phyloP scores from a whole-genome alignment of 208 protist species.

The Lotmaria passim region DNA sequence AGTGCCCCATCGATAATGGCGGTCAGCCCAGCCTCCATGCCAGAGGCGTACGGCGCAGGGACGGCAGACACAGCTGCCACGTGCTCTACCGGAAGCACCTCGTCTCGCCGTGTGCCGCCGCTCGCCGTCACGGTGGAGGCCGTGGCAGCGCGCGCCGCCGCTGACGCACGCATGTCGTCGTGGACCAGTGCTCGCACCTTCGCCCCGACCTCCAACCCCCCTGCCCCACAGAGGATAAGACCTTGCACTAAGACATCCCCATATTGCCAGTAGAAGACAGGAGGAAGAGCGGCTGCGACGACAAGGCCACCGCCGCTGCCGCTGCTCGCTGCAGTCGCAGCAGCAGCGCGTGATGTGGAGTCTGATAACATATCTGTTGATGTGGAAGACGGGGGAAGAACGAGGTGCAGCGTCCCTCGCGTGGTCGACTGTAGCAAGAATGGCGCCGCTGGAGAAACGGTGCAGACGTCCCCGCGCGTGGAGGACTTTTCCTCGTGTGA shows the following conservation, averaged over 20 bases:
- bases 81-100: neutral
- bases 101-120: neutral
- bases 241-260: conserved; percentile 50
- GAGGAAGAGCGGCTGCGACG: conserved; percentile 21
- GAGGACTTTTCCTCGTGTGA: neutral
- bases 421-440: neutral
- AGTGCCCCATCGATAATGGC: conserved; percentile 9
- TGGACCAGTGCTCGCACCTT: conserved; percentile 21
- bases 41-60: neutral
- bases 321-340: neutral
- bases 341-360: neutral
- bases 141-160: neutral
- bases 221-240: conserved; percentile 32
- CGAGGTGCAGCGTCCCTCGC: conserved; percentile 15
- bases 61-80: neutral
- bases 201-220: conserved; percentile 23
- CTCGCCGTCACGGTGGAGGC: neutral
- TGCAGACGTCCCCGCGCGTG: too few species aligned
- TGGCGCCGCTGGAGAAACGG: neutral
- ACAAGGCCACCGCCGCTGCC: neutral
- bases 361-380: neutral
- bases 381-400: neutral
- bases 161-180: neutral
- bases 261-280: conserved; percentile 59
- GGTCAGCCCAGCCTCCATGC: conserved; percentile 8